Evolutionary conservation across 352 stramenopile genomes (phyloP).

Genomic region (Phytophthora kernoviae): DNA sequence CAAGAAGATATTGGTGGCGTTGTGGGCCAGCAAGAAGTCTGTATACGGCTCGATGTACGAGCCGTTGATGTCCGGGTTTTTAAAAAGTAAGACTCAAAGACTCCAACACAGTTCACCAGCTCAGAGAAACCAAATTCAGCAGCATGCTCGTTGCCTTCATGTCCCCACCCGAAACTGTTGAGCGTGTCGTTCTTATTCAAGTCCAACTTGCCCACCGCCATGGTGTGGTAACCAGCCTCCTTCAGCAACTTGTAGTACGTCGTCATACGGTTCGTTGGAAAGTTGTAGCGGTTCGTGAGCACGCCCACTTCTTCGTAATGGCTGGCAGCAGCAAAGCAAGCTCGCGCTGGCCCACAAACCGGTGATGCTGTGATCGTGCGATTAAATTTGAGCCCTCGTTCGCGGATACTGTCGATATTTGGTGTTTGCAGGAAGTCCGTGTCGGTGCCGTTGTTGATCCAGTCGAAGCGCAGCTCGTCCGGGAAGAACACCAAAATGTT

Average conservation of each 20-base stretch:
- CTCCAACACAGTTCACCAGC: slow-evolving; percentile 40
- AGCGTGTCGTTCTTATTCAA: slow-evolving; percentile 43
- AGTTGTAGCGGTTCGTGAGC: slow-evolving; percentile 39
- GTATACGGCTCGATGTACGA: slow-evolving; percentile 42
- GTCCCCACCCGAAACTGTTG: slow-evolving; percentile 37
- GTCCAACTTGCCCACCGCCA: slow-evolving; percentile 39
- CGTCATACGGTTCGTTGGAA: slow-evolving; percentile 35
- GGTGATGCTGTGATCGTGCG: slow-evolving; percentile 35
- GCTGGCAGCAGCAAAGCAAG: slow-evolving; percentile 33
- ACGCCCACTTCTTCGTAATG: slow-evolving; percentile 43
- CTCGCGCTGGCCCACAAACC: slow-evolving; percentile 33
- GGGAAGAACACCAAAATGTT: slow-evolving; percentile 48
- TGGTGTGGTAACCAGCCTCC: slow-evolving; percentile 39
- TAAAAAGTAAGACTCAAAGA: slow-evolving; percentile 33
- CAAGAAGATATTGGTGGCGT: slow-evolving; percentile 29
- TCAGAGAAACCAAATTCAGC: slow-evolving; percentile 34
- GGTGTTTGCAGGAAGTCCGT: slow-evolving; percentile 39
- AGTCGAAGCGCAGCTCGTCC: slow-evolving; percentile 38
- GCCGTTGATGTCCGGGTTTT: slow-evolving; percentile 22
- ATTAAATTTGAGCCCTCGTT: slow-evolving; percentile 37
- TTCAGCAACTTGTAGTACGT: slow-evolving; percentile 42
- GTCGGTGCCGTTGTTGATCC: slow-evolving; percentile 39
- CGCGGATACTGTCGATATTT: slow-evolving; percentile 37
- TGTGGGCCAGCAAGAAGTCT: slow-evolving; percentile 33
- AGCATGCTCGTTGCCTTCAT: slow-evolving; percentile 28